Percentiles rank a stretch among this genome's conserved stretches.
Conservation (phyloP, 148 eudicot genomes). For the Limonium bicolor region DNA sequence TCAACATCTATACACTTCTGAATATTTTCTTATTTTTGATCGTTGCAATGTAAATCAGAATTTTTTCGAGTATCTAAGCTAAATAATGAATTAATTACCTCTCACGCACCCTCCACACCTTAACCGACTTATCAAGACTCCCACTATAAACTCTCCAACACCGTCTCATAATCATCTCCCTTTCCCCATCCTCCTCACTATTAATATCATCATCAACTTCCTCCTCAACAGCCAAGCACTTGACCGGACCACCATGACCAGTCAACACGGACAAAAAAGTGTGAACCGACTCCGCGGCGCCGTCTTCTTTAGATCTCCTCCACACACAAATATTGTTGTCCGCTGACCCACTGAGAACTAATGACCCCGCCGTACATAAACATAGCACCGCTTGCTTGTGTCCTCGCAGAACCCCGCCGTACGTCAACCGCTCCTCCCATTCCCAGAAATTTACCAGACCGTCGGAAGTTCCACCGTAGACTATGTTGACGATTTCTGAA, state of each 20-base stretch:
- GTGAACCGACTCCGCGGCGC: constrained; percentile 12
- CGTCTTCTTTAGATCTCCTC: too few relatives aligned
- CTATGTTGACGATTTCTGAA: constrained; percentile 5
- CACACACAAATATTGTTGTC: constrained; percentile 36
- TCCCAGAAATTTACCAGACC: constrained; percentile 14
- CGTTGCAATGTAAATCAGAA: too few relatives aligned
- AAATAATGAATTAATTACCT: too few relatives aligned
- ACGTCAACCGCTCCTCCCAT: constrained; percentile 3
- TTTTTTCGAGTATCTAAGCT: too few relatives aligned
- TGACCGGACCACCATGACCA: neutral
- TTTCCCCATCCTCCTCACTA: neutral
- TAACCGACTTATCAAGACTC: constrained; percentile 6
- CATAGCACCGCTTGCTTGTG: constrained; percentile 24
- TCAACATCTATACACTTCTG: too few relatives aligned
- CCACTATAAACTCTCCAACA: constrained; percentile 6
- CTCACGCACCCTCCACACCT: constrained; percentile 1
- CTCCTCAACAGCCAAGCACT: constrained; percentile 6
- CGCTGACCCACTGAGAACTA: constrained; percentile 39
- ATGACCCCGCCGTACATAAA: constrained; percentile 17
- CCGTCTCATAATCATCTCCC: too few relatives aligned
- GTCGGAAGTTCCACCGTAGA: constrained; percentile 10
- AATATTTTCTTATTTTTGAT: too few relatives aligned
- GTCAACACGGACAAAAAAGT: constrained; percentile 10
- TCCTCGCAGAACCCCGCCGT: constrained; percentile 8
- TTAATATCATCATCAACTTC: neutral